Percentiles rank a stretch among this genome's conserved stretches.
Conservation (phyloP, 768 basidiomycete genomes). For the Daedaleopsis sinensis region DNA sequence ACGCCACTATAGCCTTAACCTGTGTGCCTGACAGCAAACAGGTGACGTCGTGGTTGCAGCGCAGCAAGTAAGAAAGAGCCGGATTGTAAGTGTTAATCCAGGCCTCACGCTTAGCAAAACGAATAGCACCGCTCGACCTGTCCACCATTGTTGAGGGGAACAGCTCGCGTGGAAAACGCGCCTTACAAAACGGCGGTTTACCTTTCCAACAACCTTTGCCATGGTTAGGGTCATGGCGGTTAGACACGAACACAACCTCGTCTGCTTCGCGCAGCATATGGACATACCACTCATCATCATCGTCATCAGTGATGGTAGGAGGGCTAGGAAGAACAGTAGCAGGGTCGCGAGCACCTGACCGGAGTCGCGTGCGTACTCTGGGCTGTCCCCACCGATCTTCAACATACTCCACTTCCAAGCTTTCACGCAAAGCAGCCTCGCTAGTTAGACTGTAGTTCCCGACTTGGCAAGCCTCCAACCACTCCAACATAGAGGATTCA, state of each 20-base stretch:
- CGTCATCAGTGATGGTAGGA: conserved; percentile 33
- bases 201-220: neutral
- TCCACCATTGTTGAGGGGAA: neutral
- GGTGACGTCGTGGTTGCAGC: too few relatives aligned
- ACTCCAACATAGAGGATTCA: too few relatives aligned
- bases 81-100: neutral
- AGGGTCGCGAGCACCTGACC: too few relatives aligned
- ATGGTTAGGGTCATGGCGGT: neutral
- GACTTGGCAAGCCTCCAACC: too few relatives aligned
- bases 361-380: too few relatives aligned
- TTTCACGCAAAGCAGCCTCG: too few relatives aligned
- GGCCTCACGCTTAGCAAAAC: neutral
- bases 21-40: conserved; percentile 19
- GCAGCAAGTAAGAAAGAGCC: conserved; percentile 2
- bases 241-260: neutral
- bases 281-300: conserved; percentile 33
- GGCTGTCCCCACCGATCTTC: too few relatives aligned
- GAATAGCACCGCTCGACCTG: neutral
- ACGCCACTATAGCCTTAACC: conserved; percentile 17
- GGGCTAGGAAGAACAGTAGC: conserved; percentile 29
- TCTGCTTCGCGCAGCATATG: conserved; percentile 14
- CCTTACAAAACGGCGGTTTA: neutral
- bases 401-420: too few relatives aligned
- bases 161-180: neutral
- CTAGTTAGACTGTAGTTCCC: too few relatives aligned